Evolutionary conservation across 2,329 filamentous ascomycete genomes (phyloP), one percentile per base, ranked within the genome.

Genomic region (Penicillium occitanis): DNA sequence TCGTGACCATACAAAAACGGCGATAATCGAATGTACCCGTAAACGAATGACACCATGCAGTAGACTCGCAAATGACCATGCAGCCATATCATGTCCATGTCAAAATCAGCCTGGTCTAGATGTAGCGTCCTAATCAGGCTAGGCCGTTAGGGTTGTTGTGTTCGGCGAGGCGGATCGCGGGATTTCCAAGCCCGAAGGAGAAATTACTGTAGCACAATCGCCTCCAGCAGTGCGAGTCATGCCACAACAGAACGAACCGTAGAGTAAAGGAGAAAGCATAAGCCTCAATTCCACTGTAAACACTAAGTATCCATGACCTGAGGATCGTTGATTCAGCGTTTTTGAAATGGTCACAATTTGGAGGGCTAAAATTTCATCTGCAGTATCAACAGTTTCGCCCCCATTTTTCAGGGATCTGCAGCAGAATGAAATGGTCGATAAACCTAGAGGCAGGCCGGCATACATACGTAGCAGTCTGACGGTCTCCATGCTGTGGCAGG

Each of bases 21-120:
- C 51, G n/a, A 57, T 13, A 37, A 4, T 35, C 51, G 51, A 19
- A 55, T 35, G 5, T 8, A 19, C 5, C 25, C 28, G 33, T n/a
- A 30, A n/a, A 35, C n/a, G 28, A 19, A 55, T 50, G 46, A 17
- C 5, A 22, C 8, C 53, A 37, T 37, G 33, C 53, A 57, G 53
- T 25, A 57, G 30, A 57, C 25, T 30, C 6, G 22, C 22, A 4
- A 50, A 28, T 50, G 48, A 30, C 25, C 25, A 17, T 28, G 25
- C 50, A 53, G 50, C 28, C 13, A 28, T 50, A 35, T 25, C 25
- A 37, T 22, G 19, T n/a, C 25, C 13, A 51, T 17, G 46, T 48
- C 46, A 22, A 51, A 73, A n/a, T 37, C 50, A 33, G 50, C 50
- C 30, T 55, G 4, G 51, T 22, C 51, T 11, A 25, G 53, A 37